Percentiles rank a stretch among this genome's conserved stretches.
phyloP scores from a whole-genome alignment of 1,139 yeast genomes.

The Diutina mesorugosa region DNA sequence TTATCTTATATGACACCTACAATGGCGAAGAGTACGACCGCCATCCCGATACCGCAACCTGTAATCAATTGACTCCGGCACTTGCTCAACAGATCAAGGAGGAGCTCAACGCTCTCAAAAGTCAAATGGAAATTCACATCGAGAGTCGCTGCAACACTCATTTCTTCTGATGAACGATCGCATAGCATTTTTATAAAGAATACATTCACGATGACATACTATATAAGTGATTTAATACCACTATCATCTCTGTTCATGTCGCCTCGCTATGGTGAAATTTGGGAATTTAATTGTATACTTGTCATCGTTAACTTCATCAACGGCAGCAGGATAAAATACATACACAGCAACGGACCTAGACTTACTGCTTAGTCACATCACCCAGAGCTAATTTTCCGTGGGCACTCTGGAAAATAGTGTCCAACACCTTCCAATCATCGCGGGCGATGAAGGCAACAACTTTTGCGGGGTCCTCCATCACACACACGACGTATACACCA shows the following conservation, averaged over 20 bases:
- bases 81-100: constrained; percentile 82
- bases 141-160: constrained; percentile 74
- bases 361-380: background rate
- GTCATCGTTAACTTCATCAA: background rate
- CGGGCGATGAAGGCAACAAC: constrained; percentile 28
- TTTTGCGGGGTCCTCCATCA: constrained; percentile 30
- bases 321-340: background rate
- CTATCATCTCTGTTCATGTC: background rate
- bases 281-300: too few species aligned
- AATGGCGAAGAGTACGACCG: constrained; percentile 81
- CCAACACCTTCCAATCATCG: constrained; percentile 23
- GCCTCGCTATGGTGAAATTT: too few species aligned
- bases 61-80: constrained; percentile 81
- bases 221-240: background rate
- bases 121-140: constrained; percentile 73
- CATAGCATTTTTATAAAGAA: background rate
- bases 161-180: constrained; percentile 34
- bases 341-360: background rate
- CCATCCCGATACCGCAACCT: constrained; percentile 86
- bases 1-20: constrained; percentile 78
- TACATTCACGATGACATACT: background rate
- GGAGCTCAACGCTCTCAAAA: constrained; percentile 68
- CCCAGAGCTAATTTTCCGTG: constrained; percentile 11
- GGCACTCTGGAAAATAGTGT: constrained; percentile 35
- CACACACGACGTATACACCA: constrained; percentile 28